phyloP scores from a whole-genome alignment of 2,329 filamentous ascomycete species.

The Cladophialophora yegresii region DNA sequence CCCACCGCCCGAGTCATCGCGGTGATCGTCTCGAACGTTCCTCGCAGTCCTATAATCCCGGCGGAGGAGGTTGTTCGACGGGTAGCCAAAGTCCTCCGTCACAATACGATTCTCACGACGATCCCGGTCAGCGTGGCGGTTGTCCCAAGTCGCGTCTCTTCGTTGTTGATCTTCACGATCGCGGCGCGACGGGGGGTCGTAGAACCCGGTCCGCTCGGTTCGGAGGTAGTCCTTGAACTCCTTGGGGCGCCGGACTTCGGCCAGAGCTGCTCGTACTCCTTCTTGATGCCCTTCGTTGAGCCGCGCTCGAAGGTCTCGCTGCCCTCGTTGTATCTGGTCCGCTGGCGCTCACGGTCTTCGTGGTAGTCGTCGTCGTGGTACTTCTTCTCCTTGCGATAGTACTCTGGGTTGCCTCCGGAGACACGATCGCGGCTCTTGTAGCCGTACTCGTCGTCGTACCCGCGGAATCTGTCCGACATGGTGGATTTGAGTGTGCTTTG shows the following conservation, averaged over 20 bases:
- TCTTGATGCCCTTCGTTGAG: neutral
- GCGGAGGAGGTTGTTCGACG: neutral
- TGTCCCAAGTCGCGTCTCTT: neutral
- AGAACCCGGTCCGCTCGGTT: neutral
- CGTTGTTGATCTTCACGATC: neutral
- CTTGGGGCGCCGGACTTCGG: neutral
- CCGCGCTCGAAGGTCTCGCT: neutral
- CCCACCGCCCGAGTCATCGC: neutral
- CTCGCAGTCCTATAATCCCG: neutral
- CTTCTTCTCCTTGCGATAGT: neutral
- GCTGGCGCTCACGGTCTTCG: neutral
- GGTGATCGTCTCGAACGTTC: neutral
- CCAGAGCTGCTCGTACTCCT: neutral
- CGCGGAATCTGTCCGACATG: neutral
- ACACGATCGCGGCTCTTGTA: neutral
- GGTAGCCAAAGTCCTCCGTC: neutral
- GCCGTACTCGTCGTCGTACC: neutral
- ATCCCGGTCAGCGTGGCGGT: neutral
- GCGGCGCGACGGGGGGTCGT: neutral
- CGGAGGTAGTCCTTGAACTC: constrained; percentile 7
- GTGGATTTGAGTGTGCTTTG: neutral
- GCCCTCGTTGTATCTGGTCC: neutral
- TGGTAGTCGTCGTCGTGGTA: neutral
- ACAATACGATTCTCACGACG: neutral
- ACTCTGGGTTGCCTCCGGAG: neutral